Base-by-base conservation (phyloP, 441 rosid genomes). In the Macaranga tanarius region DNA sequence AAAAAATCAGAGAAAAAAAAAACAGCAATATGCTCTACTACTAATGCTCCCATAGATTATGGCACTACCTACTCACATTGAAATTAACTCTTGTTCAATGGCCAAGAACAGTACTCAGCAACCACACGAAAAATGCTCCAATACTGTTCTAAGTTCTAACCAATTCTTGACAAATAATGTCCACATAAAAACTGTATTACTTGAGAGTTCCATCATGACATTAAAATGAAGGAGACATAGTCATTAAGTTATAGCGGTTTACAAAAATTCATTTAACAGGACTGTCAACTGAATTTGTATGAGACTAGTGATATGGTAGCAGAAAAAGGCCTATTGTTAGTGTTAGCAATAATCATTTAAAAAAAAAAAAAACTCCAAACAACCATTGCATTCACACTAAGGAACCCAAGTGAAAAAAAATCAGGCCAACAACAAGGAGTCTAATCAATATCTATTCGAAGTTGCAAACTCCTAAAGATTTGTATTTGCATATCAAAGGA, bases 331-430 rank as follows among this genome's bases (percentile, higher is more conserved):
- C 50, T 48, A 1, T 19, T 19, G 38, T 1, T 22, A 40, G 20
- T n/a, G 23, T 38, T 38, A 2, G 7, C 42, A 38, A 42, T 42
- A 42, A 10, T 9, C 4, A 42, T 42, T 42, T 42, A 0, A 42
- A 9, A 16, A 7, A 10, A 52, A 11, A 20, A 67, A 13, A 19
- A 55, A n/a, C 0, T 7, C 31, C 28, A 60, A 48, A 31, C 13
- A 59, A n/a, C 48, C 8, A 48, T 44, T 48, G 28, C 19, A 7
- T 45, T 47, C n/a, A 64, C 45, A 64, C 42, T 44, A 31, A 78
- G 38, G 19, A 75, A 28, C 50, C 47, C 45, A 48, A 60, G 45
- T 66, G 34, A 3, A 44, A 7, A 42, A 40, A 51, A 73, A 69
- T n/a, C 67, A 67, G 22, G 65, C 34, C 11, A 70, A 48, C 13